Conservation (phyloP, 768 basidiomycete genomes). For the Termitomyces eurrhizus region DNA sequence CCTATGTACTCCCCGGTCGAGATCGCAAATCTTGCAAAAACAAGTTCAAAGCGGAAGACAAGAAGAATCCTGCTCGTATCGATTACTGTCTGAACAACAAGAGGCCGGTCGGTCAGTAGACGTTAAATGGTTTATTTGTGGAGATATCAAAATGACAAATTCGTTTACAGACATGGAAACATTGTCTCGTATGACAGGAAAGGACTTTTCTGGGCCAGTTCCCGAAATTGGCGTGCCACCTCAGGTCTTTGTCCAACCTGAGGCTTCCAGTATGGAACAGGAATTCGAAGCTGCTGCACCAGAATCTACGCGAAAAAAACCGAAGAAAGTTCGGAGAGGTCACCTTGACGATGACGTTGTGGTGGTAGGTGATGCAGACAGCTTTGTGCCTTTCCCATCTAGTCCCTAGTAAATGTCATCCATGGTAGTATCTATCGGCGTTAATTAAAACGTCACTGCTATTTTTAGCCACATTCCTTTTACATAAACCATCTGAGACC, state of each 20-base stretch:
- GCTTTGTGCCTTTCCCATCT: slow-evolving; percentile 21
- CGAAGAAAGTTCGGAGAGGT: slow-evolving; percentile 22
- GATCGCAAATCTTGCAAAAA: slow-evolving; percentile 89
- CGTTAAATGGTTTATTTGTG: background rate
- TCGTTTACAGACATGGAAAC: slow-evolving; percentile 58
- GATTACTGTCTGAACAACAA: slow-evolving; percentile 71
- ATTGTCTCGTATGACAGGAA: slow-evolving; percentile 77
- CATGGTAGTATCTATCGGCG: slow-evolving; percentile 1
- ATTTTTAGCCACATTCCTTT: background rate
- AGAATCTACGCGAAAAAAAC: slow-evolving; percentile 14
- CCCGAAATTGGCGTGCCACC: slow-evolving; percentile 57
- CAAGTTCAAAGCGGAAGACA: slow-evolving; percentile 91
- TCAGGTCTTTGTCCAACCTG: slow-evolving; percentile 21
- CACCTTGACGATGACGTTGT: slow-evolving; percentile 29
- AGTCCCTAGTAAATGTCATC: slow-evolving; percentile 12
- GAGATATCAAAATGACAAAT: background rate
- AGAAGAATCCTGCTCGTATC: slow-evolving; percentile 71
- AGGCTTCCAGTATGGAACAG: slow-evolving; percentile 14
- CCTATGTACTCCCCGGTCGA: slow-evolving; percentile 78
- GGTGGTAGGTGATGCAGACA: slow-evolving; percentile 34
- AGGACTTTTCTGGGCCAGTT: slow-evolving; percentile 78
- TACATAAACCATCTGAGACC: background rate
- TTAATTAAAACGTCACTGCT: background rate
- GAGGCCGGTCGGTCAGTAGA: slow-evolving; percentile 67
- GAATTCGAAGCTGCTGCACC: slow-evolving; percentile 2